Evolutionary conservation across 1,284 basidiomycete genomes (phyloP).

Genomic region (Cerioporus squamosus): DNA sequence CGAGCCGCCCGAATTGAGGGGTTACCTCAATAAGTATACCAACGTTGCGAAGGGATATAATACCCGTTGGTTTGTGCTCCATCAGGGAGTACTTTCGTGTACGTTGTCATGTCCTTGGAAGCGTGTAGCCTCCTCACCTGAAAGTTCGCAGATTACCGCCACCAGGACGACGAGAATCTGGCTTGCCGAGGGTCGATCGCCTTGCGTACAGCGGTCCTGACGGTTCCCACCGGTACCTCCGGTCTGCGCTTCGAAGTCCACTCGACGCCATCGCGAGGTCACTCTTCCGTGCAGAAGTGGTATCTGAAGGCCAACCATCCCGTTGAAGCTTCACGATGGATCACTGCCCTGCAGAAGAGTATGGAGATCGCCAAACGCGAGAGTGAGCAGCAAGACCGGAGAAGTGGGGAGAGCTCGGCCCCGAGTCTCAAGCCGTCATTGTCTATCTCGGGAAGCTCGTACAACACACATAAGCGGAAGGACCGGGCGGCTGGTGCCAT

Average conservation of each 20-base stretch:
- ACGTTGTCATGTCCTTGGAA: constrained; percentile 32
- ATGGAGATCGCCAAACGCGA: constrained; percentile 64
- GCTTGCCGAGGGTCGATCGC: constrained; percentile 89
- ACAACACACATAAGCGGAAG: constrained; percentile 3
- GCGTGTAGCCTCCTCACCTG: neutral
- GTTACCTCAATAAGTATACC: constrained; percentile 89
- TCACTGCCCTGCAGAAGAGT: constrained; percentile 72
- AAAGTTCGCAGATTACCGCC: constrained; percentile 74
- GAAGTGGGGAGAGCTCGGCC: constrained; percentile 40
- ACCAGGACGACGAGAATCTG: constrained; percentile 90
- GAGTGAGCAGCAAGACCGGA: constrained; percentile 27
- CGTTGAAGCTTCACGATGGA: constrained; percentile 90
- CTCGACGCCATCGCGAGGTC: constrained; percentile 56
- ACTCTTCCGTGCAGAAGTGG: constrained; percentile 71
- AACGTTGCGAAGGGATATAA: constrained; percentile 92
- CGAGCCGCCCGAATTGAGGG: constrained; percentile 73
- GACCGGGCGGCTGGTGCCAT: constrained; percentile 1
- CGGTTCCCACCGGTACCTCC: constrained; percentile 53
- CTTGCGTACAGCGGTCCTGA: constrained; percentile 80
- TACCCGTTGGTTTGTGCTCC: constrained; percentile 93
- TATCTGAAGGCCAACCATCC: constrained; percentile 92
- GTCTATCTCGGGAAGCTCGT: constrained; percentile 19
- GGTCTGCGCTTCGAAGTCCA: constrained; percentile 86
- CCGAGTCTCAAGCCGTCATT: constrained; percentile 28
- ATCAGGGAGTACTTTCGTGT: constrained; percentile 87